Evolutionary conservation across 495 filamentous ascomycete species (phyloP).

Genomic region (Hypoxylon crocopeplum): DNA sequence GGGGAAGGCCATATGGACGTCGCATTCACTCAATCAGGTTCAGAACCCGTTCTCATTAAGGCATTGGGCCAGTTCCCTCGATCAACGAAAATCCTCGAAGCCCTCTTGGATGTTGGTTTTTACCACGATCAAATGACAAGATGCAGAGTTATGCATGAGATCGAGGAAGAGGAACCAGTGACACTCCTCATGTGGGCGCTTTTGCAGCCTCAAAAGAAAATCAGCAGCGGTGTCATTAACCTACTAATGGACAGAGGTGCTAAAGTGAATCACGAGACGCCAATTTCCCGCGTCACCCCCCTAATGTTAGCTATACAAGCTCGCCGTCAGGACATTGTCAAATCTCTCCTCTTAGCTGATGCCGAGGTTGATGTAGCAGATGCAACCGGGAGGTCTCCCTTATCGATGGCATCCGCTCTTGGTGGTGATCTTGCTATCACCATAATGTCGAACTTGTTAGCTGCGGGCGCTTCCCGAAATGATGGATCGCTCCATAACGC

Average conservation of each 20-base stretch:
- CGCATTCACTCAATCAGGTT: slow-evolving; percentile 41
- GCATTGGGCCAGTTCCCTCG: slow-evolving; percentile 53
- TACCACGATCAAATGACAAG: slow-evolving; percentile 52
- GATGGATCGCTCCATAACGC: slow-evolving; percentile 60
- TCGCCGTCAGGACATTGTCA: slow-evolving; percentile 52
- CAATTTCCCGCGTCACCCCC: slow-evolving; percentile 51
- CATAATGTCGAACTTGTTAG: slow-evolving; percentile 55
- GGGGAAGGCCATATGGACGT: slow-evolving; percentile 52
- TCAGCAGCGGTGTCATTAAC: slow-evolving; percentile 53
- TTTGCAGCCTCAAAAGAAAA: slow-evolving; percentile 55
- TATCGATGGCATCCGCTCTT: slow-evolving; percentile 55
- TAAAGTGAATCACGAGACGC: slow-evolving; percentile 55
- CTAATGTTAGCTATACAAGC: slow-evolving; percentile 56
- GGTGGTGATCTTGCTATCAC: slow-evolving; percentile 53
- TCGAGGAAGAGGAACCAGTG: slow-evolving; percentile 51
- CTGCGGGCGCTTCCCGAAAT: slow-evolving; percentile 52
- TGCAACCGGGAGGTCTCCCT: slow-evolving; percentile 51
- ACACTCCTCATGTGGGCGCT: slow-evolving; percentile 56
- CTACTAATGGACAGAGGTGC: slow-evolving; percentile 51
- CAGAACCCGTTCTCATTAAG: slow-evolving; percentile 49
- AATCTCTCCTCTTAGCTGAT: slow-evolving; percentile 48
- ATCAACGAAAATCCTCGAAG: slow-evolving; percentile 48
- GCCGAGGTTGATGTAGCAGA: slow-evolving; percentile 55
- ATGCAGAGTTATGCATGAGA: slow-evolving; percentile 42
- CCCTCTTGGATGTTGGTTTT: slow-evolving; percentile 54